Percentiles rank a stretch among this genome's conserved stretches.
These are phyloP conservation scores for Pythium dissotocum DNA, from an alignment of 352 stramenopile genomes.

Conservation along the genomic window DNA sequence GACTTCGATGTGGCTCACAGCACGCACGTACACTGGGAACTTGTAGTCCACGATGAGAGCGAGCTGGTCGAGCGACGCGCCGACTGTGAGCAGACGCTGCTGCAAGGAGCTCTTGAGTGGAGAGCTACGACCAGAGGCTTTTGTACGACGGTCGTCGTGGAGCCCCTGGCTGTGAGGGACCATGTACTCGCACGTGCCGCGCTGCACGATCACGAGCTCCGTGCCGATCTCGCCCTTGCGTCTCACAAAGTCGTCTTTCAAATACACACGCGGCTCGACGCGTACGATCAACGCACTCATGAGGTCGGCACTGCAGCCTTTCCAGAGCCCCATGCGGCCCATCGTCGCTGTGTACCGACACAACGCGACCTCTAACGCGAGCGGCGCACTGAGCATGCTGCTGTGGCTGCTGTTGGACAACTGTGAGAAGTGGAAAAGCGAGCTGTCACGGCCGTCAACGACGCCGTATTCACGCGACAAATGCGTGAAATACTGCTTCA, in stretches of 20 bases:
- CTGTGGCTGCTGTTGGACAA: background rate
- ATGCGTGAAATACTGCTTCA: constrained; percentile 38
- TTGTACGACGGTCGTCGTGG: background rate
- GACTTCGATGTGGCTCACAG: constrained; percentile 30
- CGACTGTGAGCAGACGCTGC: constrained; percentile 13
- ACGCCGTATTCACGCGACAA: constrained; percentile 32
- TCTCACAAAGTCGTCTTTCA: constrained; percentile 39
- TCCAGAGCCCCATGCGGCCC: constrained; percentile 28
- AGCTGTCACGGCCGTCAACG: constrained; percentile 18
- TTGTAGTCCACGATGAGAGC: constrained; percentile 33
- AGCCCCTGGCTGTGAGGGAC: background rate
- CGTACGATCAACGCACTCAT: constrained; percentile 31
- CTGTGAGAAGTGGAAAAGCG: background rate
- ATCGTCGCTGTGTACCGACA: constrained; percentile 30
- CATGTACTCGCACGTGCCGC: constrained; percentile 34
- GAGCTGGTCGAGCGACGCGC: constrained; percentile 26
- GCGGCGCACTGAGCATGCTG: constrained; percentile 20
- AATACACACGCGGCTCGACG: constrained; percentile 29
- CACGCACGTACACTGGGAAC: constrained; percentile 22
- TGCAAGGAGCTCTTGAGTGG: background rate
- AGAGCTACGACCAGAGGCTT: background rate
- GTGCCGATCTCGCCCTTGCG: constrained; percentile 28
- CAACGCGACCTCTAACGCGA: constrained; percentile 34
- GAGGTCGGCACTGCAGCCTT: constrained; percentile 30
- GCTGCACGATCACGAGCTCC: constrained; percentile 37